Evolutionary conservation across 2,329 filamentous ascomycete species (phyloP), one percentile per base, ranked within the genome.

Genomic region (Rhynchosporium agropyri): DNA sequence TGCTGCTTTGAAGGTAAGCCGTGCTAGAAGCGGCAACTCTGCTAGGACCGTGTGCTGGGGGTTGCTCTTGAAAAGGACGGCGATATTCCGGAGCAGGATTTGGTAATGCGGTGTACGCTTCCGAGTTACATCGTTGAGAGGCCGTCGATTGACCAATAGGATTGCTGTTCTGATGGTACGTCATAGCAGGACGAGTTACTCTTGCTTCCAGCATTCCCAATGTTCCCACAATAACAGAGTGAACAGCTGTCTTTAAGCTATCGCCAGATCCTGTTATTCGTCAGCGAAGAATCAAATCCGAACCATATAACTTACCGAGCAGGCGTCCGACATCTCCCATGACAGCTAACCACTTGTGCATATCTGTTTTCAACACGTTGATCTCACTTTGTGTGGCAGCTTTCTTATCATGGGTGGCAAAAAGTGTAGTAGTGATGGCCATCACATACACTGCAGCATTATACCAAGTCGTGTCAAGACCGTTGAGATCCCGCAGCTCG

Each of bases 401-500:
- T 36, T 88, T 81, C 54, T 87, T 83, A 72, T 91, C 84, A 79
- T 86, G 90, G 61, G 87, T 83, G 1, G 85, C 84, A 53, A 89
- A 90, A 0, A 94, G 77, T 13, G 84, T 87, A 0, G 89, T 89
- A 69, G 92, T 90, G 62, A 91, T 87, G 31, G 89, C 89, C 49
- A 88, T 85, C 12, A 90, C 81, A 71, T 90, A 91, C 5, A 90
- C 83, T 0, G 89, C 87, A 55, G 86, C 81, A 54, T 89, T 88
- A 69, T 90, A 89, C 89, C 90, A 93, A 0, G 89, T 91, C 1
- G 89, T 90, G 71, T 94, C 90, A 3, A 93, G 77, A 50, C 85
- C 86, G 71, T 89, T 90, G 62, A 87, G 79, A 68, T 81, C 81
- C 63, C 84, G 83, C 54, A 93, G 76, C 59, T 84, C 79, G 28